Conservation (phyloP, 2,329 filamentous ascomycete genomes). For the Endoconidiophora laricicola region DNA sequence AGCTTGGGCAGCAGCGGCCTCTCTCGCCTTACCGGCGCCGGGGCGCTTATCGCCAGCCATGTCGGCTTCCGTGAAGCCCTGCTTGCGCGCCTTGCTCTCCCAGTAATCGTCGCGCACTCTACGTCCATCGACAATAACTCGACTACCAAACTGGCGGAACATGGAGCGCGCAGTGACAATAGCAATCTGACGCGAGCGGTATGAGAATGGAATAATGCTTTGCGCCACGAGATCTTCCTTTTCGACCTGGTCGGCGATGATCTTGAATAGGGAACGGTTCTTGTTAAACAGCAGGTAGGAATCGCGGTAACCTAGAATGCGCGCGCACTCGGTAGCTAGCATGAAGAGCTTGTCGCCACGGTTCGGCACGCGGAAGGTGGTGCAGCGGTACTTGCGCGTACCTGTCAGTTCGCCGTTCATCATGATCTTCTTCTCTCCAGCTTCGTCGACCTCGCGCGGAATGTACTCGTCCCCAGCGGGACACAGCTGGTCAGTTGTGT, state of each 20-base stretch:
- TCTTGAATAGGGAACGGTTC: conserved; percentile 91
- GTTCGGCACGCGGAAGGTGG: conserved; percentile 84
- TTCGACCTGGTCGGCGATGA: conserved; percentile 87
- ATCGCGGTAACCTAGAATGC: conserved; percentile 84
- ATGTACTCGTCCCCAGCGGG: conserved; percentile 86
- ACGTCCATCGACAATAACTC: conserved; percentile 77
- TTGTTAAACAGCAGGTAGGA: conserved; percentile 99
- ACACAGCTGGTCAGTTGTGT: conserved; percentile 89
- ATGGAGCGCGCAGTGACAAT: conserved; percentile 96
- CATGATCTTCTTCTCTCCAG: conserved; percentile 87
- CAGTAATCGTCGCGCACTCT: conserved; percentile 95
- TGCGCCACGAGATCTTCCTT: conserved; percentile 93
- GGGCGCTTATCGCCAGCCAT: conserved; percentile 90
- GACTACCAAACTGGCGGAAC: conserved; percentile 95
- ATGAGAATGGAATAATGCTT: conserved; percentile 92
- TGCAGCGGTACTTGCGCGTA: conserved; percentile 74
- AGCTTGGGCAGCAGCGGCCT: conserved; percentile 44
- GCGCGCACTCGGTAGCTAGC: conserved; percentile 92
- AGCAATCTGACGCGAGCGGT: conserved; percentile 93
- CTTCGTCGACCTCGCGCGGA: conserved; percentile 80
- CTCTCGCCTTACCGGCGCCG: conserved; percentile 73
- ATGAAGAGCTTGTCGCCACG: conserved; percentile 92
- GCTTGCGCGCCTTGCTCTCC: conserved; percentile 92
- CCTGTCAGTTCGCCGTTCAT: conserved; percentile 66
- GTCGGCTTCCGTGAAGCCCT: conserved; percentile 95